phyloP scores from a whole-genome alignment of 2,329 filamentous ascomycete species.

The Botrytis byssoidea region DNA sequence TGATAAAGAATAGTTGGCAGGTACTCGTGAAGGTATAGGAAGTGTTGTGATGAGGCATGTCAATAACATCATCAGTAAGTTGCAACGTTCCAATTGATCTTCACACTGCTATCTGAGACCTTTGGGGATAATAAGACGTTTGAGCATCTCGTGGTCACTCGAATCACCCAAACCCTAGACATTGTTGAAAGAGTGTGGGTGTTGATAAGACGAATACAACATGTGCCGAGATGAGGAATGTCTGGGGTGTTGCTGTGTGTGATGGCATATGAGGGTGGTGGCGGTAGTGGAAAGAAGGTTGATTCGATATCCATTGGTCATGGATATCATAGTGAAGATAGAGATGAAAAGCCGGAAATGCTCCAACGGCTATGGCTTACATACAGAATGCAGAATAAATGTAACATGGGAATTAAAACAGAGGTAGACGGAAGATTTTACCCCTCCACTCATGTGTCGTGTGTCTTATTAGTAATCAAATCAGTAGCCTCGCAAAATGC shows the following conservation, averaged over 20 bases:
- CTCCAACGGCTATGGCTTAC: not conserved
- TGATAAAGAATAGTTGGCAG: constrained; percentile 9
- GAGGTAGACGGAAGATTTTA: not conserved
- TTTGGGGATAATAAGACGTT: not conserved
- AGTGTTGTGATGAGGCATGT: not conserved
- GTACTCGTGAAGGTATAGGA: not conserved
- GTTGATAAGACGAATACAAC: not conserved
- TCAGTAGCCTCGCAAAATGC: not conserved
- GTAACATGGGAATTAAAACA: not conserved
- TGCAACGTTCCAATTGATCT: not conserved
- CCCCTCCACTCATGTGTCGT: not conserved
- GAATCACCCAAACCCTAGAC: not conserved
- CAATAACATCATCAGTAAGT: constrained; percentile 12
- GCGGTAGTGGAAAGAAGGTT: not conserved
- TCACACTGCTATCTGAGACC: not conserved
- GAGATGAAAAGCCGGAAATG: constrained; percentile 1
- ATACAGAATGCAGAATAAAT: not conserved
- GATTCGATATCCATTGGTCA: not conserved
- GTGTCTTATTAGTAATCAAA: not conserved
- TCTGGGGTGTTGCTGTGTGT: not conserved
- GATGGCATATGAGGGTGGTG: not conserved
- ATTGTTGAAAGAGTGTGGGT: not conserved
- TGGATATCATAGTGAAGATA: not conserved
- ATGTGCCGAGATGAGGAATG: not conserved
- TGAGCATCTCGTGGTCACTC: not conserved